These are phyloP conservation scores for Cladophialophora bantiana DNA, from an alignment of 2,329 filamentous ascomycete species.

Conservation along the genomic window DNA sequence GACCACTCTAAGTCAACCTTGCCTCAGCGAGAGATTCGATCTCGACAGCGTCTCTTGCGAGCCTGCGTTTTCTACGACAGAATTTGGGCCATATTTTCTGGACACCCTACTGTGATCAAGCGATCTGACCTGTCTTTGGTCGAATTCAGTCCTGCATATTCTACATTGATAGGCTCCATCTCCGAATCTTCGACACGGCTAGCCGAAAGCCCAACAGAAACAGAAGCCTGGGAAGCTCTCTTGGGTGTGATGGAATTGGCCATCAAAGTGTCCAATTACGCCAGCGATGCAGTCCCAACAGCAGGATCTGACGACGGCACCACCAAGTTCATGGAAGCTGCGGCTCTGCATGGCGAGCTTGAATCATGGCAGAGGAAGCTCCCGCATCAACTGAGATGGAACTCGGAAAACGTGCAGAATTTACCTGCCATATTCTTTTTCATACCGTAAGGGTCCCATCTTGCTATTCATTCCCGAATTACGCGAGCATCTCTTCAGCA, in stretches of 20 bases:
- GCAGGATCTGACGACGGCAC: background rate
- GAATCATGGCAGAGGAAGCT: background rate
- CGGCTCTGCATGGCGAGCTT: background rate
- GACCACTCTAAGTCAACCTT: background rate
- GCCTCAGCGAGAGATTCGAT: background rate
- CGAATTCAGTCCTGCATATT: background rate
- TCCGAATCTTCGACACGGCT: background rate
- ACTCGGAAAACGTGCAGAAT: background rate
- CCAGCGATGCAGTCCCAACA: background rate
- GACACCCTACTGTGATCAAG: background rate
- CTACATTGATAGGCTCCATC: background rate
- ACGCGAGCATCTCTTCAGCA: background rate
- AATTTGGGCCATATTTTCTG: conserved; percentile 5
- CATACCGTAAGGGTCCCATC: background rate
- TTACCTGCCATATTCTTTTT: background rate
- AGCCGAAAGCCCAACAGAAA: background rate
- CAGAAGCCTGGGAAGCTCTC: background rate
- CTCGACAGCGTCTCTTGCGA: conserved; percentile 1
- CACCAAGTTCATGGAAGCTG: background rate
- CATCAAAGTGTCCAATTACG: background rate
- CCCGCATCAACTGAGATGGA: background rate
- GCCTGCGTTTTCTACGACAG: conserved; percentile 11
- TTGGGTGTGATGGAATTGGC: conserved; percentile 1
- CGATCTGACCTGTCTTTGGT: background rate
- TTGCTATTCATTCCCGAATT: background rate